Evolutionary conservation across 768 basidiomycete genomes (phyloP).

Genomic region (Cubamyces lactineus): DNA sequence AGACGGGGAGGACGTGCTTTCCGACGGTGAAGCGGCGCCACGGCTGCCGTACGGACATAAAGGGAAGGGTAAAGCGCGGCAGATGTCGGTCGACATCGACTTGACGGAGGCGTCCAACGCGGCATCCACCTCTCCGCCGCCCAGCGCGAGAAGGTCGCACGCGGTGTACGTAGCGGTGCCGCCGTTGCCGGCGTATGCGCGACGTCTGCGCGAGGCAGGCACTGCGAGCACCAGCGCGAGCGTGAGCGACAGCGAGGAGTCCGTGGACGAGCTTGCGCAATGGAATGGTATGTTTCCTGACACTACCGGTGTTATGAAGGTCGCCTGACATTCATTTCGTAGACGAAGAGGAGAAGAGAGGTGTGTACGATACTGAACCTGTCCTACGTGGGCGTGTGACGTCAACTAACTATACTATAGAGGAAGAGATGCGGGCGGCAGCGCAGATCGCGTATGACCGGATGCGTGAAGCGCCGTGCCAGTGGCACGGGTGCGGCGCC

Average conservation of each 20-base stretch:
- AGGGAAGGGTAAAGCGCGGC: conserved; percentile 12
- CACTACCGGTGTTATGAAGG: not conserved
- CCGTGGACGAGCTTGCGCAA: conserved; percentile 15
- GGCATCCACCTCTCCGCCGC: not conserved
- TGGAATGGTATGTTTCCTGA: conserved; percentile 10
- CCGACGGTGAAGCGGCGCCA: not conserved
- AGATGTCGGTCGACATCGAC: conserved; percentile 3
- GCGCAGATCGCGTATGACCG: conserved; percentile 52
- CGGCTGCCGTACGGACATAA: conserved; percentile 9
- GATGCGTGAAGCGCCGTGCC: conserved; percentile 52
- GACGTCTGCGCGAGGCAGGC: not conserved
- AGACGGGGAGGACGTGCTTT: conserved; percentile 1
- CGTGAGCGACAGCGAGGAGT: not conserved
- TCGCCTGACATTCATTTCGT: not conserved
- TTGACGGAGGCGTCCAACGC: not conserved
- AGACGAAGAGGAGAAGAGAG: conserved; percentile 9
- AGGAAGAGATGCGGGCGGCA: conserved; percentile 47
- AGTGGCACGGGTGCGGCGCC: conserved; percentile 61
- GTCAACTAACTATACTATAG: conserved; percentile 26
- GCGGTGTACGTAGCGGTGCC: conserved; percentile 25
- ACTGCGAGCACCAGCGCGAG: not conserved
- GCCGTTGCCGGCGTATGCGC: conserved; percentile 20
- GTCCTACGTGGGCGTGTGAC: too few relatives aligned
- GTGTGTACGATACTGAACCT: too few relatives aligned
- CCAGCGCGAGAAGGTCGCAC: not conserved